Percentiles rank a stretch among this genome's conserved stretches.
These are phyloP conservation scores for Iberis pinnata DNA, from an alignment of 345 rosid genomes.

Conservation along the genomic window DNA sequence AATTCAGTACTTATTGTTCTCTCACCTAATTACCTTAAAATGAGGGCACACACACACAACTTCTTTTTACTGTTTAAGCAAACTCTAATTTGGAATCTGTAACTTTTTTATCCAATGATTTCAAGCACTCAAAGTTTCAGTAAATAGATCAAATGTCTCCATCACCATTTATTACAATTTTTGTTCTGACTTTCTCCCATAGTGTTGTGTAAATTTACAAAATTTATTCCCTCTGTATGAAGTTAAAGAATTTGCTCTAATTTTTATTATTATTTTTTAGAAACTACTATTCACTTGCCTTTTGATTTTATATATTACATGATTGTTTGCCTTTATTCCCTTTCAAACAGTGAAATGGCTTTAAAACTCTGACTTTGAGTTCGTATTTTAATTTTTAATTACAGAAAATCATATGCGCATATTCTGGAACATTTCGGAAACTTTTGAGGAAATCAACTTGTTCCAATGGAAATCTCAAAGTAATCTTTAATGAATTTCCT, in stretches of 20 bases:
- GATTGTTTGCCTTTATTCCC: conserved; percentile 18
- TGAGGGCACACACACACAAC: conserved; percentile 16
- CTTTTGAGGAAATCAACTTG: conserved; percentile 51
- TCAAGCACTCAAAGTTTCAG: neutral
- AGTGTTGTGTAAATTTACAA: conserved; percentile 18
- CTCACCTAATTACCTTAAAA: conserved; percentile 26
- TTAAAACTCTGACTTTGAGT: neutral
- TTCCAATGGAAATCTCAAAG: conserved; percentile 42
- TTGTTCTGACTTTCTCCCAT: conserved; percentile 32
- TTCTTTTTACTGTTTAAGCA: neutral
- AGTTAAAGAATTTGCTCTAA: conserved; percentile 32
- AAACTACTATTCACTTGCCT: conserved; percentile 25
- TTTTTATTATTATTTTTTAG: no score
- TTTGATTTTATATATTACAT: conserved; percentile 20
- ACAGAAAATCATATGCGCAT: conserved; percentile 60
- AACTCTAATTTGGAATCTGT: conserved; percentile 10
- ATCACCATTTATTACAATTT: conserved; percentile 30
- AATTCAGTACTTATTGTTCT: conserved; percentile 25
- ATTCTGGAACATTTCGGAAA: conserved; percentile 57
- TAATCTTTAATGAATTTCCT: conserved; percentile 80
- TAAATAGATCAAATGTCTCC: conserved; percentile 7
- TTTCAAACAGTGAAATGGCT: conserved; percentile 12
- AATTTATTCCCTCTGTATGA: conserved; percentile 9
- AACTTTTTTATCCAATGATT: no score
- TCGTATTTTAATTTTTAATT: neutral